Base-by-base conservation (phyloP, 176 grass and related monocot species). In the Bolboschoenus planiculmis region DNA sequence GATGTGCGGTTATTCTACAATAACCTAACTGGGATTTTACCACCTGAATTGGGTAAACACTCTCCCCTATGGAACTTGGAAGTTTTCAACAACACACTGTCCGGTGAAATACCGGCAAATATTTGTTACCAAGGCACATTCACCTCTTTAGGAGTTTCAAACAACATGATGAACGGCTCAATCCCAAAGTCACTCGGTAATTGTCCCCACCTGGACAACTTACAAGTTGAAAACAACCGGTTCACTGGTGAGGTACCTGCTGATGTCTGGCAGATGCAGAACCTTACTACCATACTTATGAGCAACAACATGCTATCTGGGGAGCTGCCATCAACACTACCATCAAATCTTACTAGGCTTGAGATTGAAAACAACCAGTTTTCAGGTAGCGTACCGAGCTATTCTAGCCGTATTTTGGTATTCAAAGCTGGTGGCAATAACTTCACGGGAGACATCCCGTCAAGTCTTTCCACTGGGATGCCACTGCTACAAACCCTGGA, bases 351-450 rank as follows among this genome's bases (percentile, higher is more conserved):
- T 0, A 42, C 83, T 5, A 66, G 90, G 30, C 84, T 97, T 4
- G 92, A 97, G 53, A 88, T 97, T n/a, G 65, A 80, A 1, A 78
- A 91, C 63, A 97, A 97, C 78, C 79, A 10, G 58, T 92, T 97
- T 57, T 83, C 90, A 31, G 90, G 95, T 5, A 35, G 79, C 2
- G 5, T 97, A 61, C 92, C 95, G 2, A 64, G 57, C 0, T 87
- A 53, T 0, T 86, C 88, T 1, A 36, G 7, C 0, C 39, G 2
- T 43, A 53, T 97, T 6, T 5, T 0, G 5, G 88, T 92, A 48
- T 80, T 94, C 54, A 42, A 56, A 13, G 94, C 86, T 0, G 73
- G 82, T 65, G 91, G 88, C 86, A 97, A 97, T 66, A 43, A 40
- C 27, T 83, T 97, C 56, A 43, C 80, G 15, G 91, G 94, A 0